A percentile compares a stretch with the other conserved stretches of the same genome.
Evolutionary conservation across 1,284 basidiomycete genomes (phyloP).

Genomic region (Leccinum pallidistipes): DNA sequence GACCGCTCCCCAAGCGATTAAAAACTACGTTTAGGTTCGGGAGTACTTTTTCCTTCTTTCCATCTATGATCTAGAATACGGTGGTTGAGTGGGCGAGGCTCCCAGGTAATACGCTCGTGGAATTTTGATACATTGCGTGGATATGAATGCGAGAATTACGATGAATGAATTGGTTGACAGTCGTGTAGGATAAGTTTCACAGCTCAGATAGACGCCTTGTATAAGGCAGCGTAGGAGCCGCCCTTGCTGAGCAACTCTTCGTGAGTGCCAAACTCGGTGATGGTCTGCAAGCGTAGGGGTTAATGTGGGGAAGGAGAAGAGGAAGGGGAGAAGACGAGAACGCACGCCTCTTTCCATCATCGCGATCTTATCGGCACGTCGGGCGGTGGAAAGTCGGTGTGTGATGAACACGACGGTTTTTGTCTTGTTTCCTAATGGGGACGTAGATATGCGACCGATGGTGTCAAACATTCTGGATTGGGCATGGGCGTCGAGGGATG

Average conservation of each 20-base stretch:
- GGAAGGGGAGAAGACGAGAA: conserved; percentile 28
- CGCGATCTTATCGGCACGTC: conserved; percentile 78
- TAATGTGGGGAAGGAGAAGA: conserved; percentile 18
- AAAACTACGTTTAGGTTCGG: conserved; percentile 32
- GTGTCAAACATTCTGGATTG: conserved; percentile 78
- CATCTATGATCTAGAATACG: conserved; percentile 27
- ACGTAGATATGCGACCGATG: conserved; percentile 59
- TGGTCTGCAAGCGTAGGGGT: conserved; percentile 48
- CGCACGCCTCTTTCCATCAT: conserved; percentile 81
- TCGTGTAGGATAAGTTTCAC: conserved; percentile 5
- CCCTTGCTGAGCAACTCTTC: conserved; percentile 63
- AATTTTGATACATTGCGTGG: conserved; percentile 30
- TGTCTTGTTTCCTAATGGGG: conserved; percentile 50
- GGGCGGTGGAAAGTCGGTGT: conserved; percentile 77
- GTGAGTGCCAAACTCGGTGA: conserved; percentile 79
- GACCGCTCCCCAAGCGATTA: conserved; percentile 55
- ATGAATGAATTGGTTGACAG: conserved; percentile 5
- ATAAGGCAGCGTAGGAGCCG: conserved; percentile 69
- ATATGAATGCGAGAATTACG: conserved; percentile 23
- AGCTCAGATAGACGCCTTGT: conserved; percentile 62
- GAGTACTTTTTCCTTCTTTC: conserved; percentile 4
- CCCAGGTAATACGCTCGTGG: conserved; percentile 19
- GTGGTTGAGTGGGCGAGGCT: conserved; percentile 21
- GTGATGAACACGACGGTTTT: conserved; percentile 85
- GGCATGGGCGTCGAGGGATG: conserved; percentile 77